Percentiles rank a stretch among this genome's conserved stretches.
phyloP scores from a whole-genome alignment of 2,329 filamentous ascomycete species.

The Helotiales sp. region DNA sequence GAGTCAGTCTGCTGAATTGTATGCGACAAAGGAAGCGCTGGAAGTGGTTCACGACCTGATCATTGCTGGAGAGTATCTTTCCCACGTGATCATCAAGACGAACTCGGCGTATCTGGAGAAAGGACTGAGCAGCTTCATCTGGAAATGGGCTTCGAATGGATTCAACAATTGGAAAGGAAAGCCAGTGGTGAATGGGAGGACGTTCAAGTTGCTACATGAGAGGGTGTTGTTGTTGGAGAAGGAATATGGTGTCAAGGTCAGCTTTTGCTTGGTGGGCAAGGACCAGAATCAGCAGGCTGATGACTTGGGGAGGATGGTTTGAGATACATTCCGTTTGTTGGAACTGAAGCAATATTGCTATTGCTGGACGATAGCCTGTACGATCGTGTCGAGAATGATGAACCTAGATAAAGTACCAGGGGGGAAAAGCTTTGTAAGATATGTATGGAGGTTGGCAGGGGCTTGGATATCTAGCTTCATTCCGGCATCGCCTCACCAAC shows the following conservation, averaged over 20 bases:
- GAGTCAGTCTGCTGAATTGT: conserved; percentile 13
- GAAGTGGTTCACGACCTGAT: conserved; percentile 16
- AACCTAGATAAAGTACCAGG: no score
- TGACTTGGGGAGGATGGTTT: background rate
- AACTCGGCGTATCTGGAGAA: conserved; percentile 10
- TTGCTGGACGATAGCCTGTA: no score
- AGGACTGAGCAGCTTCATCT: conserved; percentile 12
- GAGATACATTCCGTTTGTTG: no score
- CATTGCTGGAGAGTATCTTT: conserved; percentile 8
- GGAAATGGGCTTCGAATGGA: conserved; percentile 19
- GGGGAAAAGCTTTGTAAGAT: no score
- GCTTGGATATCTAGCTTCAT: no score
- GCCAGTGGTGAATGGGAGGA: conserved; percentile 14
- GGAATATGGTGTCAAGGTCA: conserved; percentile 10
- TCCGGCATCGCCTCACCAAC: no score
- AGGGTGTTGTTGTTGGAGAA: conserved; percentile 13
- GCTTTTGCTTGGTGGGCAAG: conserved; percentile 12
- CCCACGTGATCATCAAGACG: conserved; percentile 22
- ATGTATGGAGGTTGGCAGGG: no score
- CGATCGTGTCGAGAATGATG: no score
- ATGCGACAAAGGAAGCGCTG: conserved; percentile 14
- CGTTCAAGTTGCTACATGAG: conserved; percentile 19
- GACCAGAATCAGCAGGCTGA: conserved; percentile 2
- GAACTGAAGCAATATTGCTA: no score
- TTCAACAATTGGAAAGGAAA: conserved; percentile 9